Percentiles rank a stretch among this genome's conserved stretches.
These are phyloP conservation scores for Pyrenophora tritici-repentis DNA, from an alignment of 2,329 filamentous ascomycete species.

Conservation along the genomic window DNA sequence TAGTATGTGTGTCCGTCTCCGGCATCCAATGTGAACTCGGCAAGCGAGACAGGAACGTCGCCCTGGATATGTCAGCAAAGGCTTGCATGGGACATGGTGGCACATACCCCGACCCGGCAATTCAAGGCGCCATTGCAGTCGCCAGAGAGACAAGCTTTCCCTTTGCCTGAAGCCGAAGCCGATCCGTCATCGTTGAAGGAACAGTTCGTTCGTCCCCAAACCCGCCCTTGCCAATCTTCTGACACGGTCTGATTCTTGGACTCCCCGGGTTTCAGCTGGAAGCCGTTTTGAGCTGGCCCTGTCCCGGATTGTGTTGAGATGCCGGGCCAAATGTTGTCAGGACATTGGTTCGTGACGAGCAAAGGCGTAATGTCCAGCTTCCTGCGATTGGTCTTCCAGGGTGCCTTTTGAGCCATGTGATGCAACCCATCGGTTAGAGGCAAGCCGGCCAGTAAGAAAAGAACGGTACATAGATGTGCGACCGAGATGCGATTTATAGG, in stretches of 20 bases:
- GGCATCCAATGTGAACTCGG: constrained; percentile 77
- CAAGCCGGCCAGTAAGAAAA: constrained; percentile 28
- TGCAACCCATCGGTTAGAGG: constrained; percentile 36
- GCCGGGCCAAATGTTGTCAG: constrained; percentile 74
- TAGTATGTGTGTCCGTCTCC: constrained; percentile 75
- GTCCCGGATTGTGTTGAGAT: constrained; percentile 74
- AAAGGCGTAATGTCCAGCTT: constrained; percentile 57
- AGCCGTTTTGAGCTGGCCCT: constrained; percentile 70
- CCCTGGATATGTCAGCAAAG: constrained; percentile 57
- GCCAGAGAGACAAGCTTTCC: constrained; percentile 70
- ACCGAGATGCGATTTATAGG: constrained; percentile 16
- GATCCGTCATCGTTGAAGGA: constrained; percentile 70
- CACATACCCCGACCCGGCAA: constrained; percentile 70
- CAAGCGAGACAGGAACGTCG: constrained; percentile 73
- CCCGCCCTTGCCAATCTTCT: constrained; percentile 76
- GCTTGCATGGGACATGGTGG: background rate
- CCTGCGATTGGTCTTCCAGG: constrained; percentile 34
- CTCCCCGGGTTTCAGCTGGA: constrained; percentile 65
- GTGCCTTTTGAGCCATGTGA: constrained; percentile 41
- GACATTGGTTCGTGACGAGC: constrained; percentile 72
- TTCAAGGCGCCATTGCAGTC: constrained; percentile 74
- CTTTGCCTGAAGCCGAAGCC: constrained; percentile 53
- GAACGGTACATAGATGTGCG: constrained; percentile 26
- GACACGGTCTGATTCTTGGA: constrained; percentile 68
- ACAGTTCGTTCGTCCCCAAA: constrained; percentile 86